Evolutionary conservation across 352 stramenopile genomes (phyloP).

Genomic region (Phytopythium boreale): DNA sequence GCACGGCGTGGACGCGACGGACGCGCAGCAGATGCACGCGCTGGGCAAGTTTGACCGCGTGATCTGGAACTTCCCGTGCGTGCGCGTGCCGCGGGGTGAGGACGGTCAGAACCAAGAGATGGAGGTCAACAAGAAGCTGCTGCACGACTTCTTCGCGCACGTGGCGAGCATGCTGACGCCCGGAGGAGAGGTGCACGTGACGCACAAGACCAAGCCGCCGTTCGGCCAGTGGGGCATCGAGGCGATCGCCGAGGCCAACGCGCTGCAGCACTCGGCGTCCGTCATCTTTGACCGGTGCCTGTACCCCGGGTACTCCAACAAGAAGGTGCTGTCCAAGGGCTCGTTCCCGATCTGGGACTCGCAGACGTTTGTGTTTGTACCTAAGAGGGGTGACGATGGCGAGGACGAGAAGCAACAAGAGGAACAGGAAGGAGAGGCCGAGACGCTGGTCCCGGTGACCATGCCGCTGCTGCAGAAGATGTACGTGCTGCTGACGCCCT

Average conservation of each 20-base stretch:
- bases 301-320: slow-evolving; percentile 93
- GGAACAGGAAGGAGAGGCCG: slow-evolving; percentile 8
- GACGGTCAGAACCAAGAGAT: slow-evolving; percentile 97
- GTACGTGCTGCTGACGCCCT: slow-evolving; percentile 64
- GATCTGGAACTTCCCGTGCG: slow-evolving; percentile 97
- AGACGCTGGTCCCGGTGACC: slow-evolving; percentile 38
- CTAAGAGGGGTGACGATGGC: slow-evolving; percentile 12
- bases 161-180: slow-evolving; percentile 40
- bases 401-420: slow-evolving; percentile 10
- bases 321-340: slow-evolving; percentile 94
- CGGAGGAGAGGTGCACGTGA: slow-evolving; percentile 91
- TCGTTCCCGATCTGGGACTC: slow-evolving; percentile 97
- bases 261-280: slow-evolving; percentile 56
- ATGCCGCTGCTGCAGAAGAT: slow-evolving; percentile 59
- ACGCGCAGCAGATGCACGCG: slow-evolving; percentile 66
- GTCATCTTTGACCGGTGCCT: slow-evolving; percentile 93
- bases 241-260: slow-evolving; percentile 46
- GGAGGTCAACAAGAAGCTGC: slow-evolving; percentile 92
- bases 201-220: slow-evolving; percentile 95
- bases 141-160: slow-evolving; percentile 88
- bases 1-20: slow-evolving; percentile 92
- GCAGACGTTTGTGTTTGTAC: slow-evolving; percentile 92
- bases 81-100: slow-evolving; percentile 84
- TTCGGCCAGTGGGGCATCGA: slow-evolving; percentile 88
- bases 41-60: slow-evolving; percentile 88